These are phyloP conservation scores for Vaccinium corymbosum DNA, from an alignment of 148 eudicot species.

Conservation along the genomic window DNA sequence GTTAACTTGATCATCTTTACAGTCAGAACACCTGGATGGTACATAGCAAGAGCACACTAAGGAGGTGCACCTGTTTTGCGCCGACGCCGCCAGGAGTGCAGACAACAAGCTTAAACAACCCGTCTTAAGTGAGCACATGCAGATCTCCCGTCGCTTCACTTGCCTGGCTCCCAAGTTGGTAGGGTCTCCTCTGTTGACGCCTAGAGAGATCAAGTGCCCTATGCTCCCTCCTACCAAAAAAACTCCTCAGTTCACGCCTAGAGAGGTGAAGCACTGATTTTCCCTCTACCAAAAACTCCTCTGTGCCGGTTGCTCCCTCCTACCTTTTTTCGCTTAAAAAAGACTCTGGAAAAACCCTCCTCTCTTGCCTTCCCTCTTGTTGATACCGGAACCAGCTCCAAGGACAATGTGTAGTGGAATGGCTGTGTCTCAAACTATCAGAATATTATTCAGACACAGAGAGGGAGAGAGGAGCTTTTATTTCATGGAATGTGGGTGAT, in stretches of 20 bases:
- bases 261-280: too few relatives aligned
- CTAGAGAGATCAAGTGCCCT: too few relatives aligned
- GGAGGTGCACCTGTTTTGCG: conserved; percentile 25
- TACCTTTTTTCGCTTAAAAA: not conserved
- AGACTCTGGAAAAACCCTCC: not conserved
- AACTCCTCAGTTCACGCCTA: too few relatives aligned
- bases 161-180: not conserved
- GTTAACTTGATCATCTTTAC: conserved; percentile 8
- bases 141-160: not conserved
- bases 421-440: not conserved
- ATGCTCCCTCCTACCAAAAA: too few relatives aligned
- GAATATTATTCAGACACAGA: not conserved
- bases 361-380: not conserved
- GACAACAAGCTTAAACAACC: not conserved
- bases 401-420: not conserved
- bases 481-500: not conserved
- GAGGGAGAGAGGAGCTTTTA: not conserved
- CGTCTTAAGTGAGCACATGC: not conserved
- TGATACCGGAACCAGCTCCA: not conserved
- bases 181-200: not conserved
- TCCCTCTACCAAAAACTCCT: not conserved
- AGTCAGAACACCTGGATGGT: conserved; percentile 18
- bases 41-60: conserved; percentile 31
- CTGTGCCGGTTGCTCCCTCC: not conserved
- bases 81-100: conserved; percentile 29